These are phyloP conservation scores for Zanthoxylum bungeanum DNA, from an alignment of 345 rosid species.

Conservation along the genomic window DNA sequence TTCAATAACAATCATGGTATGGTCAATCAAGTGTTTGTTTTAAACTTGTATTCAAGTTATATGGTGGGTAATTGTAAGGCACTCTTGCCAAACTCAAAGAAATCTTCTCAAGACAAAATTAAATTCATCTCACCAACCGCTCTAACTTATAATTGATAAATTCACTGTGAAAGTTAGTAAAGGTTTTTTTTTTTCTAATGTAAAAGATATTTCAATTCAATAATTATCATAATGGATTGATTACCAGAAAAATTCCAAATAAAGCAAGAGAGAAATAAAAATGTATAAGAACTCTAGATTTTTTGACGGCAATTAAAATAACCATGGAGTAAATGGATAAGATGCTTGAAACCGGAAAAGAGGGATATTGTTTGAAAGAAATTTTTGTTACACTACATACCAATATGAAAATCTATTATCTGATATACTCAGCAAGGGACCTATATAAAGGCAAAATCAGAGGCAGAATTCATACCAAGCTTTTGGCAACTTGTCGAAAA, in stretches of 20 bases:
- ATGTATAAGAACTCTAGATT: neutral
- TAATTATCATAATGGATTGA: neutral
- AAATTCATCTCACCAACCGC: neutral
- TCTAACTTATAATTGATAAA: neutral
- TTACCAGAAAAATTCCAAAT: neutral
- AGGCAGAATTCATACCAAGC: conserved; percentile 61
- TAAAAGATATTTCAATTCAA: neutral
- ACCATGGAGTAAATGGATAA: neutral
- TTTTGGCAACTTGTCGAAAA: conserved; percentile 66
- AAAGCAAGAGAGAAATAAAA: neutral
- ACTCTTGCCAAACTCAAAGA: neutral
- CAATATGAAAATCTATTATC: neutral
- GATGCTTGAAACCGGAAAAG: neutral
- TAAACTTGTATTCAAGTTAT: neutral
- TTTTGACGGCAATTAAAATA: neutral
- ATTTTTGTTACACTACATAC: neutral
- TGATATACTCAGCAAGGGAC: neutral
- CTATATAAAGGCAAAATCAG: neutral
- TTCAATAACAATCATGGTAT: neutral
- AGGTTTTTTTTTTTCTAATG: neutral
- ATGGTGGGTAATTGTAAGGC: neutral
- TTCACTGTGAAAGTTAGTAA: neutral
- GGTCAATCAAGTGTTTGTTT: neutral
- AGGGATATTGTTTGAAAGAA: neutral
- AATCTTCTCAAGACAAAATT: neutral